phyloP scores from a whole-genome alignment of 1,139 yeast species.

The Taphrina populina region DNA sequence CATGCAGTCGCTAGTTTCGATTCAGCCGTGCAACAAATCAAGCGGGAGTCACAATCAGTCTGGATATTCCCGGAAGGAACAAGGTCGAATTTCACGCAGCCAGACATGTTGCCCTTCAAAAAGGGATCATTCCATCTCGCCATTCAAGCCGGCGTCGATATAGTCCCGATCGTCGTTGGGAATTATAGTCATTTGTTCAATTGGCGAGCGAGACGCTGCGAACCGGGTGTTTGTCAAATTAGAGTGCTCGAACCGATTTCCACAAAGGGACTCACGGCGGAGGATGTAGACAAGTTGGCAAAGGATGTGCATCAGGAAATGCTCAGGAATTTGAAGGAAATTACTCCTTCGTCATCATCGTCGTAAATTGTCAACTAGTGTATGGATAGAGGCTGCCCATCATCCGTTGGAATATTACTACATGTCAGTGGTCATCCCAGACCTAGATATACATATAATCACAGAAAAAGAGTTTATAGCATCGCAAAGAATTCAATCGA shows the following conservation, averaged over 20 bases:
- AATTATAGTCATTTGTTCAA: conserved; percentile 77
- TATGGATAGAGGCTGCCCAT: too few species aligned
- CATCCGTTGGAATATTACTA: too few species aligned
- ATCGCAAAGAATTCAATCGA: too few species aligned
- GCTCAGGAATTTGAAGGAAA: conserved; percentile 45
- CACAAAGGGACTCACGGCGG: conserved; percentile 59
- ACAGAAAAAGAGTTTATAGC: too few species aligned
- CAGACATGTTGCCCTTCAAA: conserved; percentile 79
- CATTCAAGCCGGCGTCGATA: conserved; percentile 82
- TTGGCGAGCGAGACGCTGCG: conserved; percentile 55
- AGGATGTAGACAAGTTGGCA: conserved; percentile 57
- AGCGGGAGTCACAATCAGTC: conserved; percentile 43
- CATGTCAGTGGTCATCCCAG: too few species aligned
- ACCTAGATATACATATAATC: too few species aligned
- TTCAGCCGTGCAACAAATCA: conserved; percentile 62
- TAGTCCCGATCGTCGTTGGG: conserved; percentile 81
- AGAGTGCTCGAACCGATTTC: conserved; percentile 63
- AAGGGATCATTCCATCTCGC: conserved; percentile 99
- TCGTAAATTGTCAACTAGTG: too few species aligned
- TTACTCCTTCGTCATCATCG: too few species aligned
- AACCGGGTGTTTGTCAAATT: conserved; percentile 58
- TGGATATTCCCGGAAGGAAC: conserved; percentile 63
- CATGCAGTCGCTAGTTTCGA: conserved; percentile 74
- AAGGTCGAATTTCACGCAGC: conserved; percentile 68
- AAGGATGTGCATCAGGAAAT: conserved; percentile 47